Base-by-base conservation (phyloP, 331 rosid genomes). In the Rosa hybrid region DNA sequence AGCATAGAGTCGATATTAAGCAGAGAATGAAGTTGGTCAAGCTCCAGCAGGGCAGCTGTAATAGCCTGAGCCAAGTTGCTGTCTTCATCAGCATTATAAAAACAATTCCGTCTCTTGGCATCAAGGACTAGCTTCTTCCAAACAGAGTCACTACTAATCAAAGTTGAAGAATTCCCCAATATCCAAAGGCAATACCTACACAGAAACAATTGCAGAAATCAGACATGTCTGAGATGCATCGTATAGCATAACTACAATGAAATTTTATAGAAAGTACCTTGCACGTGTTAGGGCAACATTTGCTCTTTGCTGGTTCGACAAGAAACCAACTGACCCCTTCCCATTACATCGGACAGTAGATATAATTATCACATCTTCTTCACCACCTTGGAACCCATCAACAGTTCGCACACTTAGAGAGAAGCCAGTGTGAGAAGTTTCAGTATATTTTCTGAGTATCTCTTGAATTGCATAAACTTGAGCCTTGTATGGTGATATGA, bases 341-440 rank as follows among this genome's bases (percentile, higher is more conserved):
- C 42, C 76, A 78, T 91, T 92, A 64, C 85, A 88, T 81, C 97
- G 87, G 25, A 92, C 92, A 5, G 94, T 89, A 11, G 96, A 90
- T 46, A 92, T 86, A 57, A 92, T 90, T 70, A 92, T 92, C 70
- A 90, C 88, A 74, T 92, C 96, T 77, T 92, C 88, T 74, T 90
- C 94, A 2, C 92, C 92, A 45, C 96, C 97, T 80, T 89, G 96
- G 85, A 91, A 92, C 38, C 94, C 94, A 82, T 90, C 94, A 68
- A 90, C 85, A 67, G 92, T 75, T 44, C 90, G 84, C 83, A 88
- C 90, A 78, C 86, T 88, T 54, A 85, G 45, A 0, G 79, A 83
- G 75, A 88, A 88, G 34, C 57, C 79, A 14, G 75, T 18, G 48
- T 68, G n/a, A 56, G 41, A 59, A 68, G 77, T 59, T 53, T 48